Conservation (phyloP, 148 eudicot species). For the Fagopyrum tataricum region DNA sequence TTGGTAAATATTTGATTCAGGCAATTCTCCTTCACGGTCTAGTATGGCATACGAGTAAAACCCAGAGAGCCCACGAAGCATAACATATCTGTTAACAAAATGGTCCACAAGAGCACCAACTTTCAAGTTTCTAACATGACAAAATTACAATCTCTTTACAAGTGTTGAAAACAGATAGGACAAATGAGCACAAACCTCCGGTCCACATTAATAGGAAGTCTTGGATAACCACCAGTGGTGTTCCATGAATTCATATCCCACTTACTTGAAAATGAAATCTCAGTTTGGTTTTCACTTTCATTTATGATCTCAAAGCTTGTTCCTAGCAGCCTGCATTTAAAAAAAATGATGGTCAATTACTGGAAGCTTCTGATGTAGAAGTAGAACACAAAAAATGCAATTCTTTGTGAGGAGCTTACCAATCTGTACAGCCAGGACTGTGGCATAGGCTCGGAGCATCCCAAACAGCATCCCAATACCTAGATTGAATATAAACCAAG, state of each 20-base stretch:
- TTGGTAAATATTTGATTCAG: constrained; percentile 61
- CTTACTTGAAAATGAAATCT: constrained; percentile 9
- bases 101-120: background rate
- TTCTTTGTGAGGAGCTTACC: background rate
- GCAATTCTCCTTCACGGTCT: constrained; percentile 59
- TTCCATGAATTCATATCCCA: constrained; percentile 3
- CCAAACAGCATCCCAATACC: constrained; percentile 49
- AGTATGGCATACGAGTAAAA: constrained; percentile 82
- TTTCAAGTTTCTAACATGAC: background rate
- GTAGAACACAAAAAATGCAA: background rate
- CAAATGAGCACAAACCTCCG: background rate
- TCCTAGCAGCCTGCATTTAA: constrained; percentile 9
- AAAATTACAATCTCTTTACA: background rate
- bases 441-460: constrained; percentile 7
- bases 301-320: background rate
- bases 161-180: background rate
- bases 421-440: background rate
- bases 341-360: background rate
- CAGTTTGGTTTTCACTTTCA: constrained; percentile 8
- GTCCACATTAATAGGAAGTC: constrained; percentile 10
- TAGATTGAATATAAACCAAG: background rate
- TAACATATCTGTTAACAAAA: constrained; percentile 43
- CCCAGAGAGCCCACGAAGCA: constrained; percentile 78
- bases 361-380: background rate
- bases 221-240: background rate